Evolutionary conservation across 2,329 filamentous ascomycete species (phyloP).

Genomic region (Claviceps sp.): DNA sequence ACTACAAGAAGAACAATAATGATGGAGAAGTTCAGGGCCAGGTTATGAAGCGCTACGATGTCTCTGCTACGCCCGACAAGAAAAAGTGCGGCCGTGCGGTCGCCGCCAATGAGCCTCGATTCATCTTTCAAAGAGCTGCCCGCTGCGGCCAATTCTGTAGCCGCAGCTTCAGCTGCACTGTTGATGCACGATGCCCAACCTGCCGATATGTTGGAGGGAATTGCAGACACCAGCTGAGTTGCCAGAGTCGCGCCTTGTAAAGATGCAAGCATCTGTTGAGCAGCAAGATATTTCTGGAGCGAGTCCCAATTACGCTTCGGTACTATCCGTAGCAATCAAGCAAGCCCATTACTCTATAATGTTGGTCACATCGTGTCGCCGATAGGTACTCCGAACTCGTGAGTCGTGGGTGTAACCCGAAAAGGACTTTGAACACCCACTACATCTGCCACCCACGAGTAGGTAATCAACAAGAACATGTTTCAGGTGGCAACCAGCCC

Average conservation of each 20-base stretch:
- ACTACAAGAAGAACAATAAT: slow-evolving; percentile 6
- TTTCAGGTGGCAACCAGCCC: no score
- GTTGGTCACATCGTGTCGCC: no score
- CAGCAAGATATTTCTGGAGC: neutral
- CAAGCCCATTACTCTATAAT: no score
- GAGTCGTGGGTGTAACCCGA: no score
- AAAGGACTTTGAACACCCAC: no score
- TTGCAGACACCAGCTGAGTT: slow-evolving; percentile 5
- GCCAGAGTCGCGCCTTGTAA: neutral
- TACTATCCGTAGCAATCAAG: no score
- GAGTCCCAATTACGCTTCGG: no score
- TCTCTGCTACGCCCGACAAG: neutral
- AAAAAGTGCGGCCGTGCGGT: neutral
- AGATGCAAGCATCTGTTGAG: no score
- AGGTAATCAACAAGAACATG: no score
- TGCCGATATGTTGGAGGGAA: slow-evolving; percentile 4
- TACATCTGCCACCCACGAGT: no score
- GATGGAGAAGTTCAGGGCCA: slow-evolving; percentile 2
- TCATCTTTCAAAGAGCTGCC: slow-evolving; percentile 5
- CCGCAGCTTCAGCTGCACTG: slow-evolving; percentile 5
- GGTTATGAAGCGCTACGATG: neutral
- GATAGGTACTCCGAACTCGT: no score
- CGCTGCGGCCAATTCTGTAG: slow-evolving; percentile 7
- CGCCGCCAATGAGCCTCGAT: neutral
- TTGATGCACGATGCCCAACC: neutral